These are phyloP conservation scores for Rhynchosporium agropyri DNA, from an alignment of 2,329 filamentous ascomycete genomes.

Conservation along the genomic window DNA sequence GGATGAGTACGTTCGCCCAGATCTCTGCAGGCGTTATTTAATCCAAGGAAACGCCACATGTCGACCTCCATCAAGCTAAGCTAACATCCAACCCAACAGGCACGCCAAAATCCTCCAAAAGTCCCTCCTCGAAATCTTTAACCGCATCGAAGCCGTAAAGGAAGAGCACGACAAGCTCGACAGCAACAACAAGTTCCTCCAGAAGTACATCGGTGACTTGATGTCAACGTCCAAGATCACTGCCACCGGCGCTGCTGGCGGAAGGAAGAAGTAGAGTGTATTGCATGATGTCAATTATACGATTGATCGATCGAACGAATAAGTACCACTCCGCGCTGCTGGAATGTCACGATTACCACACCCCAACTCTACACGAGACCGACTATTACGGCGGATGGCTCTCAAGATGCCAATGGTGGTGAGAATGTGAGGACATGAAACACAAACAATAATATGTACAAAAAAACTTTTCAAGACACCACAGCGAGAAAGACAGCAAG, in stretches of 20 bases:
- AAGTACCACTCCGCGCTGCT: too few species aligned
- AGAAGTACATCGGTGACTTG: constrained; percentile 96
- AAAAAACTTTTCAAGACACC: constrained; percentile 1
- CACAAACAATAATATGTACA: constrained; percentile 7
- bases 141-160: constrained; percentile 91
- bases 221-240: constrained; percentile 84
- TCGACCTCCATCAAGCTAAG: not conserved
- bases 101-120: constrained; percentile 89
- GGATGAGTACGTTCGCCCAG: constrained; percentile 50
- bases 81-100: constrained; percentile 49
- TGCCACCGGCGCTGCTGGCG: constrained; percentile 44
- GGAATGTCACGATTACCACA: not conserved
- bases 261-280: constrained; percentile 35
- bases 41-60: too few species aligned
- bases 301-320: too few species aligned
- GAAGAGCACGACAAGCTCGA: constrained; percentile 96
- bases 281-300: too few species aligned
- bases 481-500: not conserved
- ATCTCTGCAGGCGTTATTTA: not conserved
- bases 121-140: constrained; percentile 84
- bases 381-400: not conserved
- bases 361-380: not conserved
- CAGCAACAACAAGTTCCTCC: constrained; percentile 93
- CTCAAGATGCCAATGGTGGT: not conserved
- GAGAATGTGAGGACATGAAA: not conserved